Base-by-base conservation (phyloP, 2,329 filamentous ascomycete species). In the Akanthomyces dipterigenus region DNA sequence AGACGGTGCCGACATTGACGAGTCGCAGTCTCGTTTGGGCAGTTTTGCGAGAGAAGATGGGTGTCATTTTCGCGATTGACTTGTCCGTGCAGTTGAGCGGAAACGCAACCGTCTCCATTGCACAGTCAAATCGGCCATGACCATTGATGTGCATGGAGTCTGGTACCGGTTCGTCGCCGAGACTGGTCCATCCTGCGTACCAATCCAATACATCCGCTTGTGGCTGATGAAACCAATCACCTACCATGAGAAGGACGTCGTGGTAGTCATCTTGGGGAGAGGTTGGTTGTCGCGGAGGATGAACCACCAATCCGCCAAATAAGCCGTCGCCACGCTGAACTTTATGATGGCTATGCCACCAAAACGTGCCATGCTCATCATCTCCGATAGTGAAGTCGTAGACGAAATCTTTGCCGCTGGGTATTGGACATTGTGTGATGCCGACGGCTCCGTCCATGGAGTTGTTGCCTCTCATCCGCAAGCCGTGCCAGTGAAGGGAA, bases 331-430 rank as follows among this genome's bases (percentile, higher is more conserved):
- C 78, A 1, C 74, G 69, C 63, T 78, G 76, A 0, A 76, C 67
- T 5, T 77, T 74, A 63, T 81, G 81, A 67, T 87, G 85, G 5
- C 80, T 82, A 67, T 88, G 85, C 67, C 85, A 87, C 82, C 82
- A 86, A 11, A 77, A 77, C 0, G 80, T 75, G 38, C 84, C 81
- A 4, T 80, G 74, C 72, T 85, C 82, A 67, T 83, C 79, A 61
- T 78, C 72, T 2, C 79, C 84, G 16, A 80, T 82, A 34, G 74
- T 75, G 70, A 82, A 87, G 9, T 73, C 78, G 66, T 78, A 78
- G 1, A 69, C 68, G 48, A 72, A 70, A 51, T 63, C 66, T 5
- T 66, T 64, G 6, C 73, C 73, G 0, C 75, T 75, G 0, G 74
- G 68, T 18, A 77, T 73, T 0, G 76, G 75, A 61, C 76, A 78